These are phyloP conservation scores for Colletotrichum sojae DNA, from an alignment of 2,329 filamentous ascomycete genomes.

Conservation along the genomic window DNA sequence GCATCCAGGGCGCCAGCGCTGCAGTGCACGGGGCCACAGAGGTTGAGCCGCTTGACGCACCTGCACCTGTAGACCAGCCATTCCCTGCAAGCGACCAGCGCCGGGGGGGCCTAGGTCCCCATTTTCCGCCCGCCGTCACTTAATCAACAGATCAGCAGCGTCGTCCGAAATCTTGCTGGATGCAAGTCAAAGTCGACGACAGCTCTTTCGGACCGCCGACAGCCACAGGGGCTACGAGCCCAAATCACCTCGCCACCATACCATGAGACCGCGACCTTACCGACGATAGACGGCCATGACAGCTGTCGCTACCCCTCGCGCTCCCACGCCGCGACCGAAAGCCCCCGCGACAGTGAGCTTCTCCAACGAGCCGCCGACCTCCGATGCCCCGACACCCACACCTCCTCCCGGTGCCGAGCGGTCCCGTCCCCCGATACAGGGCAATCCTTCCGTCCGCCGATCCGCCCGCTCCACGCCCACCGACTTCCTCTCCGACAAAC, in stretches of 20 bases:
- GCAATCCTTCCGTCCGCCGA: conserved; percentile 44
- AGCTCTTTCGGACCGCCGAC: conserved; percentile 17
- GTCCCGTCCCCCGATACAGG: conserved; percentile 45
- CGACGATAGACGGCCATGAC: conserved; percentile 43
- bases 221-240: conserved; percentile 13
- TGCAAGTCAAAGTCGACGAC: conserved; percentile 42
- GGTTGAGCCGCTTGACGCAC: conserved; percentile 42
- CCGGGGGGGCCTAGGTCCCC: conserved; percentile 25
- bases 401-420: conserved; percentile 43
- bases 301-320: conserved; percentile 42
- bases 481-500: conserved; percentile 79
- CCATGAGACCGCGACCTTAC: conserved; percentile 27
- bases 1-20: conserved; percentile 17
- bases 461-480: conserved; percentile 51
- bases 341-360: conserved; percentile 40
- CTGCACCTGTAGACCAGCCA: conserved; percentile 33
- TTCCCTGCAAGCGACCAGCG: conserved; percentile 33
- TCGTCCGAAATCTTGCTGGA: conserved; percentile 39
- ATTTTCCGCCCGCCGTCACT: conserved; percentile 29
- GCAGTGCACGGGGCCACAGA: conserved; percentile 48
- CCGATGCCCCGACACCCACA: conserved; percentile 29
- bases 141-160: conserved; percentile 32
- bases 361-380: conserved; percentile 25
- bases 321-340: conserved; percentile 43
- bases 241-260: background rate